These are phyloP conservation scores for Periconia sp. DNA, from an alignment of 2,329 filamentous ascomycete species.

Conservation along the genomic window DNA sequence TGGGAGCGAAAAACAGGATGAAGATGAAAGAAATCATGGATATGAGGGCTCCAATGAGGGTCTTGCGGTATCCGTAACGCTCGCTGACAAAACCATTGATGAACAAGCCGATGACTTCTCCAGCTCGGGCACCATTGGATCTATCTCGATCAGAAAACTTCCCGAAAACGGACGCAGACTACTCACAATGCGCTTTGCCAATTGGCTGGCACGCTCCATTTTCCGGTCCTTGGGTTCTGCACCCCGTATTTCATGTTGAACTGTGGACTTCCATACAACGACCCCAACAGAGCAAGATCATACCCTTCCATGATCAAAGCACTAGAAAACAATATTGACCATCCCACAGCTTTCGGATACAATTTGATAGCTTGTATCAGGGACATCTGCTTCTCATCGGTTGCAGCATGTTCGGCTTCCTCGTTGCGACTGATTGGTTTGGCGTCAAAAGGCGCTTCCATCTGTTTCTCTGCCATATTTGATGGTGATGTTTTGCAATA, in stretches of 20 bases:
- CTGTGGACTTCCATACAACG: slow-evolving; percentile 61
- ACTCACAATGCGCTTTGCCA: slow-evolving; percentile 48
- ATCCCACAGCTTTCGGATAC: slow-evolving; percentile 82
- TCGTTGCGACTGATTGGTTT: slow-evolving; percentile 22
- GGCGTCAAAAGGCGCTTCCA: slow-evolving; percentile 10
- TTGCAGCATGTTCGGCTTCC: slow-evolving; percentile 42
- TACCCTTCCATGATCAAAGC: slow-evolving; percentile 90
- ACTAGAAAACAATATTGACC: slow-evolving; percentile 81
- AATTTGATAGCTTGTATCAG: slow-evolving; percentile 73
- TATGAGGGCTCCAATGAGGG: slow-evolving; percentile 45
- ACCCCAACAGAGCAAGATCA: slow-evolving; percentile 76
- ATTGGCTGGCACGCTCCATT: slow-evolving; percentile 41
- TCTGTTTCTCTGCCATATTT: slow-evolving; percentile 24
- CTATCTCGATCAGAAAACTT: slow-evolving; percentile 7
- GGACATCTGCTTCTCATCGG: slow-evolving; percentile 51
- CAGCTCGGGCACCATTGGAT: slow-evolving; percentile 48
- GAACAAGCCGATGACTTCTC: slow-evolving; percentile 48
- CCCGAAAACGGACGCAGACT: neutral
- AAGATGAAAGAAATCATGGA: slow-evolving; percentile 46
- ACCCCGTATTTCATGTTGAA: slow-evolving; percentile 49
- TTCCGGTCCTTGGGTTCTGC: slow-evolving; percentile 35
- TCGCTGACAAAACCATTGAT: slow-evolving; percentile 49
- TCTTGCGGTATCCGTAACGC: slow-evolving; percentile 47
- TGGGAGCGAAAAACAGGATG: slow-evolving; percentile 48
- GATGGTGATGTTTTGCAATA: neutral